phyloP scores from a whole-genome alignment of 2,329 filamentous ascomycete species.

The Dothideomycetes sp. region DNA sequence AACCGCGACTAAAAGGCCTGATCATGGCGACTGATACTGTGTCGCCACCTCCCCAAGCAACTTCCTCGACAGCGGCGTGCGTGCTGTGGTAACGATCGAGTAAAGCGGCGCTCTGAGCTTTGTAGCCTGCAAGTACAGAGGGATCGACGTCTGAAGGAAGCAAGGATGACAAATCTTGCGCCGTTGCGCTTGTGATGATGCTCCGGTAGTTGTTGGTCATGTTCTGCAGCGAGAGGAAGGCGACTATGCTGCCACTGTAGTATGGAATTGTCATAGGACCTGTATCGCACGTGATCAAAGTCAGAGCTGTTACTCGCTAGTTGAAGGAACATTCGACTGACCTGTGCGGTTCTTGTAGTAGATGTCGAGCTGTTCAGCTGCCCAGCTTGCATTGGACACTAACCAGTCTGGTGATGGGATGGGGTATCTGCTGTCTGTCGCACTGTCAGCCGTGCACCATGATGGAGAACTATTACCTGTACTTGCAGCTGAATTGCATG shows the following conservation, averaged over 20 bases:
- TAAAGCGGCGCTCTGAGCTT: slow-evolving; percentile 40
- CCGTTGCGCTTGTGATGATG: slow-evolving; percentile 9
- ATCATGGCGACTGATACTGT: slow-evolving; percentile 24
- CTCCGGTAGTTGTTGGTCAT: slow-evolving; percentile 11
- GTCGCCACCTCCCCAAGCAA: slow-evolving; percentile 29
- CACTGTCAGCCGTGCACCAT: neutral
- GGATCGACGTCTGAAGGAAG: slow-evolving; percentile 24
- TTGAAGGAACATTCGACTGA: neutral
- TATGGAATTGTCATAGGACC: slow-evolving; percentile 22
- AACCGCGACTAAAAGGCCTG: slow-evolving; percentile 28
- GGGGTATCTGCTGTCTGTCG: slow-evolving; percentile 18
- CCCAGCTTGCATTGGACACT: slow-evolving; percentile 20
- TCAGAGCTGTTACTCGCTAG: slow-evolving; percentile 11
- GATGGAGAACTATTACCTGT: no score
- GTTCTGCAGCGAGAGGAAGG: slow-evolving; percentile 17
- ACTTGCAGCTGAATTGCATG: slow-evolving; percentile 10
- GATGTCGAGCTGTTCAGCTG: neutral
- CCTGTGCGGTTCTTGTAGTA: slow-evolving; percentile 9
- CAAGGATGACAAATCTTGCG: slow-evolving; percentile 15
- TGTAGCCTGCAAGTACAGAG: slow-evolving; percentile 37
- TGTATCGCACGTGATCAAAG: slow-evolving; percentile 19
- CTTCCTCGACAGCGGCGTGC: slow-evolving; percentile 38
- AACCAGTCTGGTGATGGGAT: slow-evolving; percentile 23
- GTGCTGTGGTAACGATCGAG: slow-evolving; percentile 33
- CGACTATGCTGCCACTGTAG: slow-evolving; percentile 23